A percentile compares a stretch with the other conserved stretches of the same genome.
These are phyloP conservation scores for Aquilaria yunnanensis DNA, from an alignment of 345 rosid genomes.

Conservation along the genomic window DNA sequence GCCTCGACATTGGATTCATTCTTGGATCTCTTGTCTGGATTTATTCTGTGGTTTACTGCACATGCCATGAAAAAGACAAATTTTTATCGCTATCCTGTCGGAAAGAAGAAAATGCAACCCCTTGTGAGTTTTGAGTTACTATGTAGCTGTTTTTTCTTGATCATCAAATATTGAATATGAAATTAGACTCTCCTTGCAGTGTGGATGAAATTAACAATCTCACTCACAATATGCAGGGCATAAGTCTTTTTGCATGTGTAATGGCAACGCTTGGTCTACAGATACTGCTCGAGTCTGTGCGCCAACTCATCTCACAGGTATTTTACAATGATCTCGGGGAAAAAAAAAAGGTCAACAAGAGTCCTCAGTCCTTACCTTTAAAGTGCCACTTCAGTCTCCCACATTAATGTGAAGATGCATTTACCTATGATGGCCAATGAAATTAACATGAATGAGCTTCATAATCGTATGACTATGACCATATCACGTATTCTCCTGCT, in stretches of 20 bases:
- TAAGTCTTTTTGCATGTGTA: slow-evolving; percentile 56
- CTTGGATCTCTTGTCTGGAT: slow-evolving; percentile 76
- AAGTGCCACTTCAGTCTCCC: background rate
- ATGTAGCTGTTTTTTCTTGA: background rate
- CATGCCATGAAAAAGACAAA: slow-evolving; percentile 74
- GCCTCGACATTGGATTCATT: slow-evolving; percentile 87
- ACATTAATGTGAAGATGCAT: background rate
- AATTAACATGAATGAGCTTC: too few relatives aligned
- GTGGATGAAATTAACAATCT: background rate
- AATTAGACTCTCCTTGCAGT: too few relatives aligned
- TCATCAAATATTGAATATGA: background rate
- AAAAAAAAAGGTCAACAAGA: too few relatives aligned
- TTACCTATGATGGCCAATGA: too few relatives aligned
- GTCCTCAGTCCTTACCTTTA: too few relatives aligned
- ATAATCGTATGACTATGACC: too few relatives aligned
- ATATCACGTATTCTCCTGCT: too few relatives aligned
- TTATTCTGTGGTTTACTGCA: slow-evolving; percentile 81
- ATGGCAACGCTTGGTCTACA: slow-evolving; percentile 65
- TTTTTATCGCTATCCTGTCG: slow-evolving; percentile 62
- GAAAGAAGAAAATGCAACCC: slow-evolving; percentile 87
- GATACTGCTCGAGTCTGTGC: slow-evolving; percentile 40
- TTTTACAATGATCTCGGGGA: too few relatives aligned
- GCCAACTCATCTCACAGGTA: slow-evolving; percentile 40
- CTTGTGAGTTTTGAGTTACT: slow-evolving; percentile 65
- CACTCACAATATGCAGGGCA: slow-evolving; percentile 27